Evolutionary conservation across 78 protist genomes (phyloP).

Genomic region (Dictyostelium citrinum): DNA sequence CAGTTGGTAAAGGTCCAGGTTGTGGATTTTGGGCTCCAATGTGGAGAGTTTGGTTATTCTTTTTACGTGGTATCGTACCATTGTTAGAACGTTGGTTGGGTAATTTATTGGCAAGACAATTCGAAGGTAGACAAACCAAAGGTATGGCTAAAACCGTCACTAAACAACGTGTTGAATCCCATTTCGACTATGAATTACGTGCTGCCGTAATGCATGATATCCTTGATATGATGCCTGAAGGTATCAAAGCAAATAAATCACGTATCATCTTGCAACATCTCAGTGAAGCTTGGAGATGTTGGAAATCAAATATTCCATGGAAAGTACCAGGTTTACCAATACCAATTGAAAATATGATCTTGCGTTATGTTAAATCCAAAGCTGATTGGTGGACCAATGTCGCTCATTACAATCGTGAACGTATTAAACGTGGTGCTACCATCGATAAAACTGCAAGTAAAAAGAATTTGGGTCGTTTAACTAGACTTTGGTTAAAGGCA

Average conservation of each 20-base stretch:
- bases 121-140: slow-evolving; percentile 98
- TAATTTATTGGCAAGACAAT: slow-evolving; percentile 99
- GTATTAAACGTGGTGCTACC: slow-evolving; percentile 98
- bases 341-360: slow-evolving; percentile 98
- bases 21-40: slow-evolving; percentile 99
- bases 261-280: slow-evolving; percentile 97
- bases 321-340: slow-evolving; percentile 99
- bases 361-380: slow-evolving; percentile 98
- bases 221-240: slow-evolving; percentile 99
- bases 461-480: slow-evolving; percentile 99
- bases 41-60: slow-evolving; percentile 99
- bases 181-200: slow-evolving; percentile 98
- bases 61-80: slow-evolving; percentile 99
- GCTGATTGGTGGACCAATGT: slow-evolving; percentile 99
- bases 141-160: slow-evolving; percentile 98
- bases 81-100: slow-evolving; percentile 99
- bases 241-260: slow-evolving; percentile 95
- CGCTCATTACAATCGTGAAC: slow-evolving; percentile 99
- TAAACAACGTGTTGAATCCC: slow-evolving; percentile 99
- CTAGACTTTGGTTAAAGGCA: slow-evolving; percentile 98
- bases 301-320: slow-evolving; percentile 99
- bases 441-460: slow-evolving; percentile 98
- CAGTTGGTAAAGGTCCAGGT: slow-evolving; percentile 99
- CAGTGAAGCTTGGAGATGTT: slow-evolving; percentile 99
- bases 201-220: slow-evolving; percentile 99